phyloP scores from a whole-genome alignment of 768 basidiomycete genomes.

The Lactarius sanguifluus region DNA sequence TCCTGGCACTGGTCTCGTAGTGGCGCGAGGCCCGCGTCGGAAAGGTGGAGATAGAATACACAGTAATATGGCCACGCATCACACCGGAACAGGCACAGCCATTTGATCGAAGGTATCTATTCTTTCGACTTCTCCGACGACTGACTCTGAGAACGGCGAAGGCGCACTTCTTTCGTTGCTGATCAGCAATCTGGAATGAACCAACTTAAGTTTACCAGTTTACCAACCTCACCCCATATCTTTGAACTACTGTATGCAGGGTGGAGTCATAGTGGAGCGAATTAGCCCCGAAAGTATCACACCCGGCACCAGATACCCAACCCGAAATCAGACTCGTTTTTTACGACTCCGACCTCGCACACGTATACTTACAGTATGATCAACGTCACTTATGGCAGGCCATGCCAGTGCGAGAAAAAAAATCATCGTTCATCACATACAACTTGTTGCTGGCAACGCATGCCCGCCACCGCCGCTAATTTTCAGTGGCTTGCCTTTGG shows the following conservation, averaged over 20 bases:
- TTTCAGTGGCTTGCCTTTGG: neutral
- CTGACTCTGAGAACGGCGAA: conserved; percentile 1
- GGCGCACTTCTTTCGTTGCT: neutral
- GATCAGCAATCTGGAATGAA: neutral
- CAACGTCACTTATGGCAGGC: conserved; percentile 3
- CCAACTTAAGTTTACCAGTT: neutral
- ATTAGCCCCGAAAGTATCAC: neutral
- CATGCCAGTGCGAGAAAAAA: neutral
- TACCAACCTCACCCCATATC: neutral
- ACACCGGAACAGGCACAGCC: neutral
- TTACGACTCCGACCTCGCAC: neutral
- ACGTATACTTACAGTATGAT: neutral
- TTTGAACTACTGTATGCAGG: neutral
- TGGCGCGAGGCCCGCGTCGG: neutral
- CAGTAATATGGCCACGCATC: neutral
- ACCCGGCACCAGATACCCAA: neutral
- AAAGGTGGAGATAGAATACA: neutral
- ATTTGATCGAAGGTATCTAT: conserved; percentile 1
- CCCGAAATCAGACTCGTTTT: neutral
- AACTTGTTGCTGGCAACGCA: conserved; percentile 9
- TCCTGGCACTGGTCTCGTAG: neutral
- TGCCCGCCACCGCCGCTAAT: conserved; percentile 14
- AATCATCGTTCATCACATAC: conserved; percentile 3
- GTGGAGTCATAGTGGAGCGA: neutral
- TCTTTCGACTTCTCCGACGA: neutral